Evolutionary conservation across 805 yeast species (phyloP), one percentile per base, ranked within the genome.

Genomic region (Candida loeiensis): DNA sequence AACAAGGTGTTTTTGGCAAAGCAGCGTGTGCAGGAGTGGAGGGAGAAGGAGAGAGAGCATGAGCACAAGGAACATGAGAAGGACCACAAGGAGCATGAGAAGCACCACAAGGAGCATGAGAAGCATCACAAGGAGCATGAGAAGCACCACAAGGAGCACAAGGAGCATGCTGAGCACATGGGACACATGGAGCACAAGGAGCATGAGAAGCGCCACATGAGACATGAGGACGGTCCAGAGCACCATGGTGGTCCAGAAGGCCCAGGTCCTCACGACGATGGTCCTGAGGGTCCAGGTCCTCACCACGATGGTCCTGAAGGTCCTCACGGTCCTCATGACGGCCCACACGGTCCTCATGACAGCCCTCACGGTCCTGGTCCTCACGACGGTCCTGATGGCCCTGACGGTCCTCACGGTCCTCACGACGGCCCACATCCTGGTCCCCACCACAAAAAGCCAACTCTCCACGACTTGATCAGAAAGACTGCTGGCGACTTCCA

Each of bases 391-490:
- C 28, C 28, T 25, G 28, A n/a, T n/a, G 13, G 6, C 14, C 28
- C 28, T 25, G 28, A n/a, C 28, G n/a, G n/a, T n/a, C n/a, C n/a
- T n/a, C n/a, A n/a, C n/a, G n/a, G n/a, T n/a, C n/a, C n/a, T n/a
- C 36, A 20, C 28, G n/a, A 12, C 6, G 19, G n/a, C 21, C 28
- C 29, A 8, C 31, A 13, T 14, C 31, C 6, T 4, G 18, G 11
- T 17, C 16, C n/a, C 18, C 31, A 16, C 6, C 31, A 27, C 31
- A 27, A 27, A 11, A 41, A 47, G 15, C 39, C 41, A 14, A 57
- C 62, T 2, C 45, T 63, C 15, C 39, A 37, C n/a, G 56, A 59
- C 9, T 44, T 64, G 34, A 33, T 64, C 26, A 34, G 44, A n/a
- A 39, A 47, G 6, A 55, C 62, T 13, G 29, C 33, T 21, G 32